phyloP scores from a whole-genome alignment of 139 green algal species.

The Astrephomene gubernaculifera region DNA sequence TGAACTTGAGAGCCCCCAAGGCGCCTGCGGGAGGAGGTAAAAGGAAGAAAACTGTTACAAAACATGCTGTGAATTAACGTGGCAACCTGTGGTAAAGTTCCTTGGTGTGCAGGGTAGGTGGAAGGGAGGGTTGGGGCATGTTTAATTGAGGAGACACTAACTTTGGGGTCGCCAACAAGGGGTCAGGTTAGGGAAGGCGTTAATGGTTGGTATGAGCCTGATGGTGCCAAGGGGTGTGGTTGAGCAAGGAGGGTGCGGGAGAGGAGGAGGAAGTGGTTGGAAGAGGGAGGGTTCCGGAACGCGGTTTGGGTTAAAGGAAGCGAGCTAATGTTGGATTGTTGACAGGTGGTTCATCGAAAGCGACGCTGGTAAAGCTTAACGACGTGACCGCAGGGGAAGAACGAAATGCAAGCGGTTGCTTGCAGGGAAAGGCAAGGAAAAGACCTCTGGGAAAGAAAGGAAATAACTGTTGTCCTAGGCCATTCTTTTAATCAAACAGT shows the following conservation, averaged over 20 bases:
- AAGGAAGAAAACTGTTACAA: too few species aligned
- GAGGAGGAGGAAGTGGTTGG: too few species aligned
- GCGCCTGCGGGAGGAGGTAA: slow-evolving; percentile 23
- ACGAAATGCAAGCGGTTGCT: neutral
- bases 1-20: slow-evolving; percentile 48
- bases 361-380: neutral
- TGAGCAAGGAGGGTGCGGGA: too few species aligned
- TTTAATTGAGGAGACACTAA: neutral
- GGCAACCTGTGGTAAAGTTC: neutral
- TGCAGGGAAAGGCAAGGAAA: neutral
- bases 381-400: neutral
- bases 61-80: too few species aligned
- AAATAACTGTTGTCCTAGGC: neutral
- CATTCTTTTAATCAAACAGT: neutral
- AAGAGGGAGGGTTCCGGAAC: too few species aligned
- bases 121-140: neutral
- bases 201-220: neutral
- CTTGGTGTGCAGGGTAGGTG: neutral
- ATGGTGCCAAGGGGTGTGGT: too few species aligned
- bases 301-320: too few species aligned
- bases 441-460: neutral
- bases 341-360: neutral
- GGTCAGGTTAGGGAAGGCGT: too few species aligned
- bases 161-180: neutral
- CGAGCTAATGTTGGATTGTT: too few species aligned